Conservation (phyloP, 768 basidiomycete genomes). For the Scleroderma citrinum region DNA sequence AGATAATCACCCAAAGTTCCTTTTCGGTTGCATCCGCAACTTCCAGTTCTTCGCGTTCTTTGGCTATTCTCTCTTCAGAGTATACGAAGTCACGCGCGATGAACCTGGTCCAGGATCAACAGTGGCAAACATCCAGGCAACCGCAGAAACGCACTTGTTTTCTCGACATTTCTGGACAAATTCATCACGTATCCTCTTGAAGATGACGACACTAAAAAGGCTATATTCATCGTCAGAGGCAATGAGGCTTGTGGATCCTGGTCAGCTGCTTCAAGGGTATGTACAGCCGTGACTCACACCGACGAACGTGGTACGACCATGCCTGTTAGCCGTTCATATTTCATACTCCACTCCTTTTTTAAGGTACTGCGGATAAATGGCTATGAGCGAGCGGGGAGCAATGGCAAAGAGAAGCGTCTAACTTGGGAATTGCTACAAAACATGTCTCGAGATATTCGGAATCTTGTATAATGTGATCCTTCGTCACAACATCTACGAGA, state of each 20-base stretch:
- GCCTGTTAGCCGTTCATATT: slow-evolving; percentile 79
- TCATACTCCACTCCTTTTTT: slow-evolving; percentile 82
- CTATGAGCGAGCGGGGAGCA: slow-evolving; percentile 9
- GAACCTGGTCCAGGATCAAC: slow-evolving; percentile 49
- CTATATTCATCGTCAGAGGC: slow-evolving; percentile 85
- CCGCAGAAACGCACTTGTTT: slow-evolving; percentile 61
- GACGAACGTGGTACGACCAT: slow-evolving; percentile 96
- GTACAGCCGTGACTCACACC: slow-evolving; percentile 44
- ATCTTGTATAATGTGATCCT: slow-evolving; percentile 76
- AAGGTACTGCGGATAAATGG: slow-evolving; percentile 47
- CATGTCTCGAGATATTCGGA: slow-evolving; percentile 94
- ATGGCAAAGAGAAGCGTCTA: slow-evolving; percentile 21
- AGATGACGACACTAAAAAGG: slow-evolving; percentile 81
- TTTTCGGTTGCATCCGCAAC: slow-evolving; percentile 83
- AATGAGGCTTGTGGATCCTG: slow-evolving; percentile 45
- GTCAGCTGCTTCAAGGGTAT: slow-evolving; percentile 2
- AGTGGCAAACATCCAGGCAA: neutral
- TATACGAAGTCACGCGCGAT: slow-evolving; percentile 91
- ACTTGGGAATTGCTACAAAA: slow-evolving; percentile 94
- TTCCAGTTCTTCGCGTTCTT: slow-evolving; percentile 76
- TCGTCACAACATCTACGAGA: slow-evolving; percentile 76
- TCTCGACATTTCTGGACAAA: slow-evolving; percentile 93
- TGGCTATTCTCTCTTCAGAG: slow-evolving; percentile 74
- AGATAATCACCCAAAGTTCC: slow-evolving; percentile 79
- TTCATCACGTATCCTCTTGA: slow-evolving; percentile 87